Percentiles rank a stretch among this genome's conserved stretches.
Conservation (phyloP, 2,329 filamentous ascomycete genomes). For the Pseudogymnoascus destructans region DNA sequence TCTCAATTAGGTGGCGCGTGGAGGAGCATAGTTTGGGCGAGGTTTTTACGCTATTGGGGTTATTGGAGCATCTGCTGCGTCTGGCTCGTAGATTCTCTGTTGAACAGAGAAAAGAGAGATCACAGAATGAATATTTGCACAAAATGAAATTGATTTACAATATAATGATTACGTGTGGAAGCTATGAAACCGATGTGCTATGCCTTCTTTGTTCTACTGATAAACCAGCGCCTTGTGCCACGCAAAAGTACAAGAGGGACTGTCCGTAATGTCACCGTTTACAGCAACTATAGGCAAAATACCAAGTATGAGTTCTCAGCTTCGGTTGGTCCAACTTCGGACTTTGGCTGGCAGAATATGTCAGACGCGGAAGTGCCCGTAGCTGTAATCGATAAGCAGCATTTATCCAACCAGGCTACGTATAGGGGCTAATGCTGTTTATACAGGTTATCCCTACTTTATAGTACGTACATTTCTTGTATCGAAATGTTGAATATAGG, state of each 20-base stretch:
- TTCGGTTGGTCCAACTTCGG: neutral
- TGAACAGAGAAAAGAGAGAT: neutral
- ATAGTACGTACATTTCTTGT: neutral
- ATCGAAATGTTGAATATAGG: neutral
- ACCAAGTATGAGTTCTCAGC: neutral
- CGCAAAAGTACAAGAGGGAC: neutral
- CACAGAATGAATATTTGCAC: neutral
- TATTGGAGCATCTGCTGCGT: constrained; percentile 1
- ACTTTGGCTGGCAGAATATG: neutral
- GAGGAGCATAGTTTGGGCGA: constrained; percentile 5
- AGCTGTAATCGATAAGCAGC: neutral
- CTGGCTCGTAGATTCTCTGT: neutral
- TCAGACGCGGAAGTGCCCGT: neutral
- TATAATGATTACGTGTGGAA: neutral
- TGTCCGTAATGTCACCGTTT: neutral
- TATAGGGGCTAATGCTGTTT: neutral
- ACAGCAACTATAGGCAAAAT: neutral
- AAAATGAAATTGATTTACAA: neutral
- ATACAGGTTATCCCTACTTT: neutral
- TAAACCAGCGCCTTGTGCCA: neutral
- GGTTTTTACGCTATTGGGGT: constrained; percentile 2
- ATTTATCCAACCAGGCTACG: constrained; percentile 2
- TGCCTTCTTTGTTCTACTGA: neutral
- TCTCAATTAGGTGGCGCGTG: neutral
- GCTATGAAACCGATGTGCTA: neutral